Evolutionary conservation across 225 moss, liverwort and hornwort species (phyloP), one percentile per base, ranked within the genome.

Genomic region (Rhytidiadelphus loreus): DNA sequence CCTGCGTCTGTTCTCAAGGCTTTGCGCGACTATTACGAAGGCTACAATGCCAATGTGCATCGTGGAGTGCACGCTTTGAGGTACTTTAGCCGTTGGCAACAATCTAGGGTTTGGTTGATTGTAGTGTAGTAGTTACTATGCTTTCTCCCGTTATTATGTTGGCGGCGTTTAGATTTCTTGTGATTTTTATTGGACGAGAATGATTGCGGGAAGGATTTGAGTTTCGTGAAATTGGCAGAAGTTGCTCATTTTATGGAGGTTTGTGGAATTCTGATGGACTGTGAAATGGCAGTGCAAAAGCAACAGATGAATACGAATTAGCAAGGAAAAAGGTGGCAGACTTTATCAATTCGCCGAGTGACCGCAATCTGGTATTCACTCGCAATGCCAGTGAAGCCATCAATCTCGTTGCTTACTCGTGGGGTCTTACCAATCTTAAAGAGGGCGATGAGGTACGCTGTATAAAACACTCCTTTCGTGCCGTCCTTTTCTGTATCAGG

Each of bases 341-440:
- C 82, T 96, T 98, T 84, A 94, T 98, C 53, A 96, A 98, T 83
- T 90, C 98, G 73, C 94, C 97, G 41, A 95, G 93, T 70, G 94
- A 95, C 88, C 95, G 93, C 74, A 91, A 98, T 85, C 74, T 98
- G 63, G 93, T 98, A 74, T 98, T 96, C 68, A 97, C 98, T 46
- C 95, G 97, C 72, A 98, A 97, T 92, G 98, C 98, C 56, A 95
- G 95, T 71, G 98, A 98, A 83, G 97, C 97, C 46, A 97, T 98
- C 82, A 98, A 98, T 89, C 95, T 98, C 83, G 96, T 98, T 60
- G 98, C 98, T 16, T 93, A 95, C 66, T 73, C 96, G 29, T 97
- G 96, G 98, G 98, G 94, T 81, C 89, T 96, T 25, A 81, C 92
- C 65, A 94, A 97, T 81, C 87, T 96, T 76, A 91, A 93, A 87